Conservation (phyloP, 495 filamentous ascomycete genomes). For the Penicillium verhagenii region DNA sequence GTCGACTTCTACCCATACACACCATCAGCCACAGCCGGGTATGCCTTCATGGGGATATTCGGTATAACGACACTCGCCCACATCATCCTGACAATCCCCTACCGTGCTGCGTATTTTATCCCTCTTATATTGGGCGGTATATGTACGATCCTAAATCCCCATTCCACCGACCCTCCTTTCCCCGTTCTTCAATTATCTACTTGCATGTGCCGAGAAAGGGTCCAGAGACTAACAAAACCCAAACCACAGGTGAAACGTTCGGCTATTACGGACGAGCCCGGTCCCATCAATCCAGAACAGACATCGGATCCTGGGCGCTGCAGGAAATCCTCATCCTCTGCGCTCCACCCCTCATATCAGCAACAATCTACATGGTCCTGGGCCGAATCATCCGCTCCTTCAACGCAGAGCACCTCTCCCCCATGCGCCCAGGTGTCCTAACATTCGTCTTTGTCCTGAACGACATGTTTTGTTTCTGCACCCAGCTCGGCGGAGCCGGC, state of each 20-base stretch:
- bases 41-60: slow-evolving; percentile 50
- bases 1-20: slow-evolving; percentile 50
- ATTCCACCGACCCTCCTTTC: background rate
- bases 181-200: background rate
- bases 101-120: slow-evolving; percentile 53
- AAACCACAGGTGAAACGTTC: slow-evolving; percentile 43
- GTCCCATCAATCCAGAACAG: slow-evolving; percentile 28
- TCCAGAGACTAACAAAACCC: background rate
- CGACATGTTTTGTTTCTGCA: slow-evolving; percentile 34
- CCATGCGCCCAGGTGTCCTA: slow-evolving; percentile 25
- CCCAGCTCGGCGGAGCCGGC: slow-evolving; percentile 39
- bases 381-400: slow-evolving; percentile 51
- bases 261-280: slow-evolving; percentile 49
- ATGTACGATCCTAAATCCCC: slow-evolving; percentile 44
- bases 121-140: slow-evolving; percentile 56
- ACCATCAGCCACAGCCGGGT: slow-evolving; percentile 46
- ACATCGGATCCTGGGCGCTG: slow-evolving; percentile 35
- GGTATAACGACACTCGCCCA: slow-evolving; percentile 40
- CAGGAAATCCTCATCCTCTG: slow-evolving; percentile 48
- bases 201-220: background rate
- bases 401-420: slow-evolving; percentile 42
- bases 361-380: slow-evolving; percentile 61
- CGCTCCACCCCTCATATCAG: slow-evolving; percentile 49
- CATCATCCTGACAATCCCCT: slow-evolving; percentile 40
- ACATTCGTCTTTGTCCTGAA: slow-evolving; percentile 39